phyloP scores from a whole-genome alignment of 345 rosid species.

The Brassica rapa region DNA sequence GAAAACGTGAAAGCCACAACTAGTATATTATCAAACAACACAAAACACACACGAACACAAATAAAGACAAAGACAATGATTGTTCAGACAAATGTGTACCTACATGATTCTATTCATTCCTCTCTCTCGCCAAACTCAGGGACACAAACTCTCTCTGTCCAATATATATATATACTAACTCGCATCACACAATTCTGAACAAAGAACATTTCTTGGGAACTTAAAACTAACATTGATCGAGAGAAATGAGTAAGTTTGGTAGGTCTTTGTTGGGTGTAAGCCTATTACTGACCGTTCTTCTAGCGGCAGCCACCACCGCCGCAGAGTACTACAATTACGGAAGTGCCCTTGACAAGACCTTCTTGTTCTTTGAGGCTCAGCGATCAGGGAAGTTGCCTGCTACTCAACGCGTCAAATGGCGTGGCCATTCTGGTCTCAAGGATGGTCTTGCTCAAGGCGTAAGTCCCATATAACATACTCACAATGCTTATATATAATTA shows the following conservation, averaged over 20 bases:
- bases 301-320: conserved; percentile 9
- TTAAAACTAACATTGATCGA: neutral
- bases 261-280: conserved; percentile 31
- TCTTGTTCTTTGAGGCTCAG: conserved; percentile 72
- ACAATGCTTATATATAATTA: neutral
- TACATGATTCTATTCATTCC: conserved; percentile 15
- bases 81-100: conserved; percentile 17
- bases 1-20: conserved; percentile 59
- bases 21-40: neutral
- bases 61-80: conserved; percentile 19
- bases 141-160: conserved; percentile 1
- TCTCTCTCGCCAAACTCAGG: conserved; percentile 29
- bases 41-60: conserved; percentile 34
- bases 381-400: conserved; percentile 60
- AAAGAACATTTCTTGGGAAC: neutral
- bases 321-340: conserved; percentile 47
- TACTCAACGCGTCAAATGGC: conserved; percentile 61
- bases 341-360: conserved; percentile 60
- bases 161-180: neutral
- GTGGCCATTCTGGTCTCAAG: conserved; percentile 59
- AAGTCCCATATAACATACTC: conserved; percentile 22
- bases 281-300: conserved; percentile 32
- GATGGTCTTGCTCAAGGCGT: conserved; percentile 67
- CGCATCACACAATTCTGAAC: neutral
- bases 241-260: conserved; percentile 29